Base-by-base conservation (phyloP, 2,329 filamentous ascomycete species). In the Penicillium sp. region DNA sequence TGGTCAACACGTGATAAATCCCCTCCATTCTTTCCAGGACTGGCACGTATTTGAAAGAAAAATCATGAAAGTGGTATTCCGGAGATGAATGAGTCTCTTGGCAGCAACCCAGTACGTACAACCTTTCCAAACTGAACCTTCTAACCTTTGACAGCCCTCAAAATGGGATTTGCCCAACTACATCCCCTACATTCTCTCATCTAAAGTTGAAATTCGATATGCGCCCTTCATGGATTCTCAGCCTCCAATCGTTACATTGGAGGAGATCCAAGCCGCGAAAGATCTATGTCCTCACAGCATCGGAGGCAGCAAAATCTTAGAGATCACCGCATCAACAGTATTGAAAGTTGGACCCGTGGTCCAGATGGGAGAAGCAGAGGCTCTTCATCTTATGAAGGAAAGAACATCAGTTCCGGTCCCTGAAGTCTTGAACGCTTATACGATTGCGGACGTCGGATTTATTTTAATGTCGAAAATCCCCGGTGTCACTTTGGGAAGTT, bases 391-490 rank as follows among this genome's bases (percentile, higher is more conserved):
- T 27, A 5, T 47, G 8, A 25, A 22, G 17, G 16, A 29, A 33
- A 35, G 12, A 14, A 41, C 41, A 27, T 29, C 31, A 18, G 31
- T 39, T 13, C 40, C 35, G 12, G 45, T 47, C 10, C 44, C 44
- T 20, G 15, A 38, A 37, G 33, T 43, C 23, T 35, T 38, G 17
- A 50, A 40, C 32, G 38, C 44, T 15, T 50, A 47, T 20, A 36
- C 29, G 11, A 43, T 47, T 23, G 39, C 10, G 3, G 41, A 45
- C 33, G 23, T 36, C 18, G 38, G 35, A 17, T 46, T 41, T 30
- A 43, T 50, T 30, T 14, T 46, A 11, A 48, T 48, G 47, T 29
- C 18, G 3, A 47, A 44, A 20, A 27, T 43, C 12, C 22, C 32
- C 0, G 44, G 45, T 23, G 8, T 27, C 4, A 12, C 44, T 27